Conservation (phyloP, 441 rosid species). For the Sinapis alba region DNA sequence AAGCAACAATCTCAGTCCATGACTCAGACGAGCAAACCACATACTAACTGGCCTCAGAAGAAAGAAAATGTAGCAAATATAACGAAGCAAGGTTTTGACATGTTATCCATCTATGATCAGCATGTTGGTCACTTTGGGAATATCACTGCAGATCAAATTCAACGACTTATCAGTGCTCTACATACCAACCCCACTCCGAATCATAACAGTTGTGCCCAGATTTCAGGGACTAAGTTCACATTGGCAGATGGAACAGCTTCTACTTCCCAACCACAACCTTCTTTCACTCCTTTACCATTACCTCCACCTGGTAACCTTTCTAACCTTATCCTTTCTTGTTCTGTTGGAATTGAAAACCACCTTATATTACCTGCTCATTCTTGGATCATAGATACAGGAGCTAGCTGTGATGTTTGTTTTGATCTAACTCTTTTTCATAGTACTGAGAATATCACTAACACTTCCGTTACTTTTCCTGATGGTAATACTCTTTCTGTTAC, state of each 20-base stretch:
- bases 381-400: background rate
- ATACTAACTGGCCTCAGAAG: background rate
- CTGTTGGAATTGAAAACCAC: background rate
- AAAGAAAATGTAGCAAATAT: background rate
- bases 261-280: background rate
- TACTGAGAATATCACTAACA: background rate
- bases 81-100: background rate
- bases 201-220: background rate
- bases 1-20: background rate
- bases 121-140: background rate
- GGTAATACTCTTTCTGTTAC: background rate
- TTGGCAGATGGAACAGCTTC: background rate
- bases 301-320: background rate
- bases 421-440: background rate
- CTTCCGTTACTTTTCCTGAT: background rate
- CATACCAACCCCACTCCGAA: background rate
- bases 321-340: background rate
- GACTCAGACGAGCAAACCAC: background rate
- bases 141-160: background rate
- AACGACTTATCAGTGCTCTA: background rate
- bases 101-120: background rate
- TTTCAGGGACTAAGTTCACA: background rate
- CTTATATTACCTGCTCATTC: background rate
- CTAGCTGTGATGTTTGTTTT: background rate
- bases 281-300: background rate